Conservation (phyloP, 805 yeast species). For the Lachancea quebecensis region DNA sequence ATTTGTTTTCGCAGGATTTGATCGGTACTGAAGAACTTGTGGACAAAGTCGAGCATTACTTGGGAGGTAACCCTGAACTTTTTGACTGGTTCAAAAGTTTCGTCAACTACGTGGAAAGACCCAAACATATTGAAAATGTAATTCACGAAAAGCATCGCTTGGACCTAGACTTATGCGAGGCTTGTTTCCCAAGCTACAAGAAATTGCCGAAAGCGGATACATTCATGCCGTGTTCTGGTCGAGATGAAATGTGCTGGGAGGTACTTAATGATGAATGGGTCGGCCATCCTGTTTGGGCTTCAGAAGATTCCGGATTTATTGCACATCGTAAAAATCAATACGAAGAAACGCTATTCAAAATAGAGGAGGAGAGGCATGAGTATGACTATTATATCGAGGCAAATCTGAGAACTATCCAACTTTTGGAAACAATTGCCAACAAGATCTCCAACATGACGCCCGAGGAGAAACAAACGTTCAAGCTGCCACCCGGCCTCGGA, state of each 20-base stretch:
- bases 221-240: slow-evolving; percentile 94
- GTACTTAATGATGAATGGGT: slow-evolving; percentile 98
- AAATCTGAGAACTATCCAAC: slow-evolving; percentile 89
- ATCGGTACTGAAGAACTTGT: slow-evolving; percentile 78
- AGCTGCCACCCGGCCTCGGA: slow-evolving; percentile 88
- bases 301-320: slow-evolving; percentile 96
- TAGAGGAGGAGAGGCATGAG: slow-evolving; percentile 96
- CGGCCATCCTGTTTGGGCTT: slow-evolving; percentile 99
- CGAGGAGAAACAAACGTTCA: slow-evolving; percentile 81
- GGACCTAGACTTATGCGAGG: slow-evolving; percentile 83
- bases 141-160: slow-evolving; percentile 82
- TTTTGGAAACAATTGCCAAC: slow-evolving; percentile 89
- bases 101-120: slow-evolving; percentile 82
- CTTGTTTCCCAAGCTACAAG: slow-evolving; percentile 93
- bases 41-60: slow-evolving; percentile 74
- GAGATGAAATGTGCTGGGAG: slow-evolving; percentile 99
- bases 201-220: slow-evolving; percentile 90
- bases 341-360: slow-evolving; percentile 89
- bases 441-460: slow-evolving; percentile 88
- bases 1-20: slow-evolving; percentile 83
- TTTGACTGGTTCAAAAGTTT: slow-evolving; percentile 87
- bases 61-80: slow-evolving; percentile 74
- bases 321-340: slow-evolving; percentile 98
- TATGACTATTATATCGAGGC: slow-evolving; percentile 95
- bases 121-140: slow-evolving; percentile 82